Evolutionary conservation across 1,284 basidiomycete genomes (phyloP).

Genomic region (Ganoderma lucidum): DNA sequence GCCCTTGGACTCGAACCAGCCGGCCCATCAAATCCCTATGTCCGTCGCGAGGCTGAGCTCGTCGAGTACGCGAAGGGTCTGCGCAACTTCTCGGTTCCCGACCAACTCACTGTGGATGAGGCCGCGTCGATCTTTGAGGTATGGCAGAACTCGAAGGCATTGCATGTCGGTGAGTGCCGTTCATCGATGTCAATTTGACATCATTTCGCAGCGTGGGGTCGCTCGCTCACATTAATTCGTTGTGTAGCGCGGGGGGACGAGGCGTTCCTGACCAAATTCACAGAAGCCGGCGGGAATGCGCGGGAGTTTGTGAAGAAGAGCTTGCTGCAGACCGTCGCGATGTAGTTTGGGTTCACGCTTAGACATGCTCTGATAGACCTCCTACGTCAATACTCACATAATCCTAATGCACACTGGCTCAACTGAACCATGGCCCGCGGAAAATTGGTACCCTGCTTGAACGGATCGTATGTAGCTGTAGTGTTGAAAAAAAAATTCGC

Average conservation of each 20-base stretch:
- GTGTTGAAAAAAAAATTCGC: too few relatives aligned
- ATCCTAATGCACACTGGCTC: conserved; percentile 8
- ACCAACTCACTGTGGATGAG: conserved; percentile 64
- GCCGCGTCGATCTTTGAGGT: conserved; percentile 74
- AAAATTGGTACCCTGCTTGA: too few relatives aligned
- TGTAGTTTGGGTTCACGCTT: conserved; percentile 16
- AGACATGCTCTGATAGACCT: conserved; percentile 12
- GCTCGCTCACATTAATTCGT: not conserved
- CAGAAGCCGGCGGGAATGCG: conserved; percentile 76
- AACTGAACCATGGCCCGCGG: not conserved
- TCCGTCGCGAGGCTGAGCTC: conserved; percentile 53
- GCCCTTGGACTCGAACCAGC: conserved; percentile 54
- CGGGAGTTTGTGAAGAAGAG: conserved; percentile 81
- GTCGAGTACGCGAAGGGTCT: conserved; percentile 64
- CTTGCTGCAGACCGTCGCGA: conserved; percentile 49
- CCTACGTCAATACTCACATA: conserved; percentile 15
- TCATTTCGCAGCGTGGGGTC: not conserved
- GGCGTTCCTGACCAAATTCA: conserved; percentile 75
- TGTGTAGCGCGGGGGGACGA: conserved; percentile 53
- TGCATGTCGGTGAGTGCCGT: conserved; percentile 54
- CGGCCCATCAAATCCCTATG: conserved; percentile 55
- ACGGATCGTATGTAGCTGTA: too few relatives aligned
- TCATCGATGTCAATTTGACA: not conserved
- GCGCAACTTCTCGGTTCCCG: conserved; percentile 61
- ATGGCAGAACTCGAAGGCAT: conserved; percentile 66